Conservation (phyloP, 805 yeast species). For the Zygotorulaspora danielsina region DNA sequence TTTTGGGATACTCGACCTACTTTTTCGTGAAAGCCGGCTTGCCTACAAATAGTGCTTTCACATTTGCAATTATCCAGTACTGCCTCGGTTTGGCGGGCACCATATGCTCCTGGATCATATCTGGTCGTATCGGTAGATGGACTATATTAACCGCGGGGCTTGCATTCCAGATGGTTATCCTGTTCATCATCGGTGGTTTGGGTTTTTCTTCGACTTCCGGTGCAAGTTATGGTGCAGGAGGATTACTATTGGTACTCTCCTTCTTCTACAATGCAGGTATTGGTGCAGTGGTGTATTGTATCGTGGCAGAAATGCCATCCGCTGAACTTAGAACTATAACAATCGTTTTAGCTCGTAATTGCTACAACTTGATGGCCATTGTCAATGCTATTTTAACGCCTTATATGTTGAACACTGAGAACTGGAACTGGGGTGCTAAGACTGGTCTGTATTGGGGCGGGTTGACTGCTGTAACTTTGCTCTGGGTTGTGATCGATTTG, state of each 20-base stretch:
- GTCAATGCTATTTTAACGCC: conserved; percentile 42
- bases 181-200: conserved; percentile 44
- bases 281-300: conserved; percentile 43
- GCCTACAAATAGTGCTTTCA: conserved; percentile 41
- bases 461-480: conserved; percentile 28
- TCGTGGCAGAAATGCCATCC: conserved; percentile 43
- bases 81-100: conserved; percentile 45
- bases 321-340: conserved; percentile 42
- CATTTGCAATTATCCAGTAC: conserved; percentile 45
- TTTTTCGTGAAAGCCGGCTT: conserved; percentile 50
- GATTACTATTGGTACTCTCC: conserved; percentile 44
- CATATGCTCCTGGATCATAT: conserved; percentile 16
- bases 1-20: conserved; percentile 48
- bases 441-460: conserved; percentile 47
- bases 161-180: conserved; percentile 30
- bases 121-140: conserved; percentile 17
- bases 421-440: conserved; percentile 47
- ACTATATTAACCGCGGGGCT: conserved; percentile 16
- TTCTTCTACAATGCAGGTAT: conserved; percentile 43
- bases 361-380: conserved; percentile 35
- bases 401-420: conserved; percentile 47
- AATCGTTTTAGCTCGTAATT: conserved; percentile 40
- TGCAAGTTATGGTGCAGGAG: conserved; percentile 45
- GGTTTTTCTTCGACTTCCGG: conserved; percentile 27
- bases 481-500: conserved; percentile 48